Conservation (phyloP, 148 eudicot species). For the Limonium bicolor region DNA sequence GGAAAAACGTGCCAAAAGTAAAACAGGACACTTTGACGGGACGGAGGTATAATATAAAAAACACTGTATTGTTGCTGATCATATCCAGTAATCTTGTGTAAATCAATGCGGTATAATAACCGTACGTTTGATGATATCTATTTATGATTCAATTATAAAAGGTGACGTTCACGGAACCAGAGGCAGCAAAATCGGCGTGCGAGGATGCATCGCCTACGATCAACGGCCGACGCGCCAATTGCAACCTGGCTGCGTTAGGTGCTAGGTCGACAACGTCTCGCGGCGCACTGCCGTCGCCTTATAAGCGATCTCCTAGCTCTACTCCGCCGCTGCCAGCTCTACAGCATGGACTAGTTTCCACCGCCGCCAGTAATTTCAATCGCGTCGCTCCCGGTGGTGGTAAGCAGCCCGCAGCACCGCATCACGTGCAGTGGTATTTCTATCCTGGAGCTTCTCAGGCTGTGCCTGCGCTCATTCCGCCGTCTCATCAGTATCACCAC, state of each 20-base stretch:
- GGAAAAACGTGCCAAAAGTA: too few relatives aligned
- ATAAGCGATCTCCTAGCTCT: conserved; percentile 20
- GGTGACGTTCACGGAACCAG: conserved; percentile 87
- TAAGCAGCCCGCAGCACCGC: conserved; percentile 23
- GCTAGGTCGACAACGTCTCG: conserved; percentile 41
- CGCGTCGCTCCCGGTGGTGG: conserved; percentile 13
- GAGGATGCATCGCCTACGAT: conserved; percentile 81
- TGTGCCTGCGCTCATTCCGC: too few relatives aligned
- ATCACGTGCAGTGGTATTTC: conserved; percentile 67
- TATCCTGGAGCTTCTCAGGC: conserved; percentile 25
- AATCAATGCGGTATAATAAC: too few relatives aligned
- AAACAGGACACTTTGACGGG: too few relatives aligned
- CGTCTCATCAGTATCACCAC: conserved; percentile 40
- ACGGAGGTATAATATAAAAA: too few relatives aligned
- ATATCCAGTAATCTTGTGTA: too few relatives aligned
- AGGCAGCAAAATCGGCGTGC: conserved; percentile 84
- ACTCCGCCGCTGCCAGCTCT: too few relatives aligned
- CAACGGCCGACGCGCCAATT: conserved; percentile 90
- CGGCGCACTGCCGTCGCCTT: conserved; percentile 21
- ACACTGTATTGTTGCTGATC: too few relatives aligned
- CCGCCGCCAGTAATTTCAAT: too few relatives aligned
- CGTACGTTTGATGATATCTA: too few relatives aligned
- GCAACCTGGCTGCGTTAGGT: conserved; percentile 85
- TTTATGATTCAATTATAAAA: too few relatives aligned
- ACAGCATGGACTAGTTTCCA: too few relatives aligned